These are phyloP conservation scores for Claviceps fusiformis DNA, from an alignment of 2,329 filamentous ascomycete species.

Conservation along the genomic window DNA sequence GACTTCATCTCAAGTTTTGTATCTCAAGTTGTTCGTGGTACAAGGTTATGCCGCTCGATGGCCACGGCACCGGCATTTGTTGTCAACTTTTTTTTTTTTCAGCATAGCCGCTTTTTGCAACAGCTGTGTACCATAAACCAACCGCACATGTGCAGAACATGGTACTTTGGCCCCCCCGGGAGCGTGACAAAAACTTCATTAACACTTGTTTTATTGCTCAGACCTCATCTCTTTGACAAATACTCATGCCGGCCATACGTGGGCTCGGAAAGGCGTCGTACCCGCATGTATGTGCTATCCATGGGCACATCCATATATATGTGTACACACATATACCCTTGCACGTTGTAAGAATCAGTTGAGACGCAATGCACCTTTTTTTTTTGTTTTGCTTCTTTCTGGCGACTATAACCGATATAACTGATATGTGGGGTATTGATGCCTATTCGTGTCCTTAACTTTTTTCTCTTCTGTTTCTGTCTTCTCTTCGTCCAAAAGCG, in stretches of 20 bases:
- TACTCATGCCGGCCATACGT: not conserved
- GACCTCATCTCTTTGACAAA: not conserved
- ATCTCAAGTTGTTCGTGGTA: not conserved
- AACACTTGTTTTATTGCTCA: not conserved
- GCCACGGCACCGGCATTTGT: not conserved
- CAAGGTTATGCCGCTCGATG: no score
- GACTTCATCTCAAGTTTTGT: not conserved
- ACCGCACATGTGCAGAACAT: not conserved
- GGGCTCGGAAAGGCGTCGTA: no score
- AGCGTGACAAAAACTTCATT: not conserved
- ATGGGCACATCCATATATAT: no score
- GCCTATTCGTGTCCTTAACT: not conserved
- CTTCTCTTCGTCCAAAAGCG: not conserved
- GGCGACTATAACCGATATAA: not conserved
- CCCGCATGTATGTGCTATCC: no score
- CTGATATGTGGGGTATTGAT: not conserved
- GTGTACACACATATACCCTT: no score
- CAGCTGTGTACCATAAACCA: not conserved
- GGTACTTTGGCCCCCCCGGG: not conserved
- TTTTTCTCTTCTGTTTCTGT: not conserved
- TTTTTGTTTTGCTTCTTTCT: not conserved
- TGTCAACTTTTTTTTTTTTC: no score
- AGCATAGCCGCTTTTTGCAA: not conserved
- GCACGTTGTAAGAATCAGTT: not conserved
- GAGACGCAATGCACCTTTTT: not conserved